These are phyloP conservation scores for Gillenia trifoliata DNA, from an alignment of 306 rosid genomes.

Conservation along the genomic window DNA sequence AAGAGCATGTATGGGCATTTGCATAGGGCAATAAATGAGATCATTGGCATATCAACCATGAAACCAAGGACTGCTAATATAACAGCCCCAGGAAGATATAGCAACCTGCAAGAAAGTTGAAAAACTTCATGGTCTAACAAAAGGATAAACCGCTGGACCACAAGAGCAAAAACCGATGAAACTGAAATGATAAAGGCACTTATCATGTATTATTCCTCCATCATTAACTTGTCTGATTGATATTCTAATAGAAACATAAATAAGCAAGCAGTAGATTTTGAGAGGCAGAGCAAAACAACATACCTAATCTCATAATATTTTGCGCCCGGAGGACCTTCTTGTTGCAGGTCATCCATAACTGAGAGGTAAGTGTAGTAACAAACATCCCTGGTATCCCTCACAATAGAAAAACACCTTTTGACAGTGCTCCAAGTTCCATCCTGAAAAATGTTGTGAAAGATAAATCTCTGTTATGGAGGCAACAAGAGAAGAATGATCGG, in stretches of 20 bases:
- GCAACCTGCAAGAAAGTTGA: slow-evolving; percentile 49
- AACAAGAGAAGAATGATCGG: slow-evolving; percentile 10
- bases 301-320: slow-evolving; percentile 83
- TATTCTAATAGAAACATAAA: no score
- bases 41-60: slow-evolving; percentile 58
- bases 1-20: slow-evolving; percentile 85
- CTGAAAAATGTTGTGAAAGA: slow-evolving; percentile 37
- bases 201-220: neutral
- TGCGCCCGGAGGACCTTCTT: slow-evolving; percentile 45
- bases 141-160: neutral
- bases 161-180: neutral
- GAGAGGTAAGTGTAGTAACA: slow-evolving; percentile 76
- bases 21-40: slow-evolving; percentile 66
- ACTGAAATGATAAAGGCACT: neutral
- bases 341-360: slow-evolving; percentile 62
- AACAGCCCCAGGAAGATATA: slow-evolving; percentile 73
- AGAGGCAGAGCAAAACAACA: neutral
- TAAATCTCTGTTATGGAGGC: slow-evolving; percentile 20
- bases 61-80: slow-evolving; percentile 61
- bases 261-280: no score
- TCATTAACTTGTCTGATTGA: neutral
- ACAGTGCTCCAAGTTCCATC: slow-evolving; percentile 81
- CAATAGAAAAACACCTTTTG: slow-evolving; percentile 49
- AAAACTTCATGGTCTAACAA: neutral
- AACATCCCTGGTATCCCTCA: slow-evolving; percentile 71